Evolutionary conservation across 495 filamentous ascomycete genomes (phyloP).

Genomic region (Podospora bellae-mahoneyi): DNA sequence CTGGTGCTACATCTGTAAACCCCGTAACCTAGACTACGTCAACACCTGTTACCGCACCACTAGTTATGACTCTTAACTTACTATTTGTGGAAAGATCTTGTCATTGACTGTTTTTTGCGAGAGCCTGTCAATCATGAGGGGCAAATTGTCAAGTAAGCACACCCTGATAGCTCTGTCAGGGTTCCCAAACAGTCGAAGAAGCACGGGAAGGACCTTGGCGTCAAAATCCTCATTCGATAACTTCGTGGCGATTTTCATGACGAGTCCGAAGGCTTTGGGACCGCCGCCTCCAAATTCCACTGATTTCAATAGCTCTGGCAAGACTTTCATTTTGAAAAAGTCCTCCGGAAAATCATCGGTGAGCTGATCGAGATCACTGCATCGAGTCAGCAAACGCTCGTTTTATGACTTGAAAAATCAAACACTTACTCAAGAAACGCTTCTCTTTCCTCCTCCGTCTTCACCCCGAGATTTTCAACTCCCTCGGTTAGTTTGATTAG

Average conservation of each 20-base stretch:
- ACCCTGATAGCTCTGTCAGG: conserved; percentile 91
- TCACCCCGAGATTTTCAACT: conserved; percentile 86
- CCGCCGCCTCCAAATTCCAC: conserved; percentile 97
- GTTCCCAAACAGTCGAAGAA: conserved; percentile 83
- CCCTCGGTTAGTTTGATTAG: conserved; percentile 88
- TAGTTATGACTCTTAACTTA: conserved; percentile 31
- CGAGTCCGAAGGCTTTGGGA: conserved; percentile 80
- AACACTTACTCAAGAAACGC: conserved; percentile 72
- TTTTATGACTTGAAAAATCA: conserved; percentile 13
- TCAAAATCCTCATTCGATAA: conserved; percentile 89
- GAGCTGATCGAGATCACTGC: conserved; percentile 76
- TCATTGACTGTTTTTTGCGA: conserved; percentile 89
- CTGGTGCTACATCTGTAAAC: conserved; percentile 84
- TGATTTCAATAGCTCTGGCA: conserved; percentile 93
- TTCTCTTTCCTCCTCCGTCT: conserved; percentile 77
- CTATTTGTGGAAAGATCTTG: conserved; percentile 94
- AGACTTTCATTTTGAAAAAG: conserved; percentile 94
- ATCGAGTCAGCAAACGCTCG: conserved; percentile 22
- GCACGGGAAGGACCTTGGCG: conserved; percentile 72
- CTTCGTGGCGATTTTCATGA: conserved; percentile 86
- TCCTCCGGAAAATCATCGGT: conserved; percentile 95
- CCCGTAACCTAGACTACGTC: conserved; percentile 61
- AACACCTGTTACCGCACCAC: not conserved
- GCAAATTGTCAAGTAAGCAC: conserved; percentile 84
- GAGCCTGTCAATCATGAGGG: conserved; percentile 86